Conservation (phyloP, 768 basidiomycete genomes). For the Boletus speciosus region DNA sequence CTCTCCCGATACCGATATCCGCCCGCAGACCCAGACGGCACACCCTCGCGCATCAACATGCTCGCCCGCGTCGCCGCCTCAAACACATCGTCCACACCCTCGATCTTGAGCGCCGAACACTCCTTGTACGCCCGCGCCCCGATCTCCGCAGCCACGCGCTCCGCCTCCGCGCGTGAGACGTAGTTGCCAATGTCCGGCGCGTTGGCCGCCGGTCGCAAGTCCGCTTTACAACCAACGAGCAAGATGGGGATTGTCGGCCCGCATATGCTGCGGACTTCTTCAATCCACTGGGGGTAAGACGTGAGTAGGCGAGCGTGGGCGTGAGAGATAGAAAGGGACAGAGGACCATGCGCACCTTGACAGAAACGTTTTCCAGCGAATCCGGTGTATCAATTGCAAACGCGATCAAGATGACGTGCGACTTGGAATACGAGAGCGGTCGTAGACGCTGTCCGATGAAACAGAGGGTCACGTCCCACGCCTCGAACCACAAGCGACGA, state of each 20-base stretch:
- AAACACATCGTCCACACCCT: conserved; percentile 96
- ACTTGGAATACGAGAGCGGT: conserved; percentile 96
- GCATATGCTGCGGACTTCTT: conserved; percentile 96
- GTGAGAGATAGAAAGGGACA: not conserved
- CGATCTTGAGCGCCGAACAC: conserved; percentile 84
- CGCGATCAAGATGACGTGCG: conserved; percentile 97
- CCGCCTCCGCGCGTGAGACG: conserved; percentile 77
- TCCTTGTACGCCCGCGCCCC: conserved; percentile 95
- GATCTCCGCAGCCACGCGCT: conserved; percentile 76
- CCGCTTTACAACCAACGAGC: conserved; percentile 94
- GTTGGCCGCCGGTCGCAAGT: conserved; percentile 66
- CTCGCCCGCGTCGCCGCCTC: conserved; percentile 95
- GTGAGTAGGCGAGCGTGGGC: not conserved
- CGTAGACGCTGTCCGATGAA: conserved; percentile 64
- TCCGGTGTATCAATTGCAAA: conserved; percentile 96
- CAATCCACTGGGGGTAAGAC: conserved; percentile 87
- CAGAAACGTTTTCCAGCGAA: conserved; percentile 91
- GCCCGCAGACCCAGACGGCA: conserved; percentile 52
- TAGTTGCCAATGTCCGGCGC: conserved; percentile 50
- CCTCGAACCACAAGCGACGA: not conserved
- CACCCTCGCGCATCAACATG: conserved; percentile 92
- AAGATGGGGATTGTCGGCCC: conserved; percentile 90
- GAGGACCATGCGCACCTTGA: conserved; percentile 56
- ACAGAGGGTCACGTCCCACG: not conserved
- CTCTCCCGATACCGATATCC: conserved; percentile 48